phyloP scores from a whole-genome alignment of 805 yeast genomes.

The Hanseniaspora mollemarum region DNA sequence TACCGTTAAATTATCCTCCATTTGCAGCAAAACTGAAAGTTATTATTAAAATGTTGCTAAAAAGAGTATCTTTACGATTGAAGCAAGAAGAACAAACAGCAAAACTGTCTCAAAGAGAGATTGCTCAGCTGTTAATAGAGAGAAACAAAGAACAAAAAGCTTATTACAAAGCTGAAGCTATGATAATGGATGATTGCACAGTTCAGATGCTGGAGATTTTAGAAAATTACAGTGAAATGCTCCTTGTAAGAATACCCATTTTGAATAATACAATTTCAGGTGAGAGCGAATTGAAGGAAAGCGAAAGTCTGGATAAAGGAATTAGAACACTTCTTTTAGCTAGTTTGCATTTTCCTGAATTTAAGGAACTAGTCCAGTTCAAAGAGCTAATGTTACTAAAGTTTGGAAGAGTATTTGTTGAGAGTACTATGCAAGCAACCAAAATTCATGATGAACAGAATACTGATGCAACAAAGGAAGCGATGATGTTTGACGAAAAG shows the following conservation, averaged over 20 bases:
- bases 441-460: constrained; percentile 18
- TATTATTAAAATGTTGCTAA: constrained; percentile 51
- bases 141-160: constrained; percentile 72
- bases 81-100: constrained; percentile 64
- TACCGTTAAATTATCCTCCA: constrained; percentile 20
- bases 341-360: constrained; percentile 54
- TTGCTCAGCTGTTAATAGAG: constrained; percentile 54
- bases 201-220: constrained; percentile 67
- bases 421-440: constrained; percentile 22
- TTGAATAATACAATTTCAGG: constrained; percentile 40
- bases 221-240: constrained; percentile 71
- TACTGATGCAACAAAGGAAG: neutral
- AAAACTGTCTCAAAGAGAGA: constrained; percentile 58
- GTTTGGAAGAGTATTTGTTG: constrained; percentile 58
- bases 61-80: constrained; percentile 58
- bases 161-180: constrained; percentile 67
- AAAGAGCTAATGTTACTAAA: constrained; percentile 51
- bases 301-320: constrained; percentile 50
- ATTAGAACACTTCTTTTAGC: constrained; percentile 57
- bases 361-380: constrained; percentile 54
- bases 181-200: constrained; percentile 70
- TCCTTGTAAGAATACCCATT: constrained; percentile 48
- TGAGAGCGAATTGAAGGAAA: constrained; percentile 27
- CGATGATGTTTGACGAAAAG: constrained; percentile 47
- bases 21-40: constrained; percentile 29